Evolutionary conservation across 2,329 filamentous ascomycete genomes (phyloP), one percentile per base, ranked within the genome.

Genomic region (Fusarium sp.): DNA sequence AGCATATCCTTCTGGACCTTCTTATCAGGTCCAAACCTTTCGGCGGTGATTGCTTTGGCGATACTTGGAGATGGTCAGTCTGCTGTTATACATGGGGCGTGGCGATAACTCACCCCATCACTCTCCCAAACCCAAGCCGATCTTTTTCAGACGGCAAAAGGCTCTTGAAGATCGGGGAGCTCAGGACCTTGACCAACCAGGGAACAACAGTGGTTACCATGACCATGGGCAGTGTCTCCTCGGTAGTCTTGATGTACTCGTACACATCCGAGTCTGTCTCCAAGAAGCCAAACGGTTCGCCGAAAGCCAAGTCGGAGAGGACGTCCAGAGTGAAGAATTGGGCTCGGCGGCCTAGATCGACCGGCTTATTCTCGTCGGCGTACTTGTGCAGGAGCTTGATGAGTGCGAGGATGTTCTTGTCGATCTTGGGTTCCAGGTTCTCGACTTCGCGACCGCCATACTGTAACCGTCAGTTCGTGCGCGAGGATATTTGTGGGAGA

Each of bases 391-490:
- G 36, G 2, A 89, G 80, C 1, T 79, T 59, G 22, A 89, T 72
- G 1, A 89, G 80, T 2, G 86, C 82, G 22, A 80, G 66, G 8
- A 90, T 81, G 50, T 86, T 84, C 18, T 81, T 76, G 67, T 90
- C 87, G 35, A 91, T 85, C 35, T 84, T 84, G 13, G 80, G 72
- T 71, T 90, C 88, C 1, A 90, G 77, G 7, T 81, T 79, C 4
- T 84, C 82, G n/a, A 88, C 87, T 40, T 89, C 89, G 69, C 88
- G 87, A 8, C 87, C 88, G 5, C 86, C 84, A 72, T 89, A 89
- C 72, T 36, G 27, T 18, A 47, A 38, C 40, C n/a, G n/a, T 65
- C 33, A 66, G 45, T 20, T 16, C 18, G 18, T 45, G 54, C 38
- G 3, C 25, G 2, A 9, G 1, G 9, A 1, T 1, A 22, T 57